These are phyloP conservation scores for Spathaspora girioi DNA, from an alignment of 805 yeast genomes.

Conservation along the genomic window DNA sequence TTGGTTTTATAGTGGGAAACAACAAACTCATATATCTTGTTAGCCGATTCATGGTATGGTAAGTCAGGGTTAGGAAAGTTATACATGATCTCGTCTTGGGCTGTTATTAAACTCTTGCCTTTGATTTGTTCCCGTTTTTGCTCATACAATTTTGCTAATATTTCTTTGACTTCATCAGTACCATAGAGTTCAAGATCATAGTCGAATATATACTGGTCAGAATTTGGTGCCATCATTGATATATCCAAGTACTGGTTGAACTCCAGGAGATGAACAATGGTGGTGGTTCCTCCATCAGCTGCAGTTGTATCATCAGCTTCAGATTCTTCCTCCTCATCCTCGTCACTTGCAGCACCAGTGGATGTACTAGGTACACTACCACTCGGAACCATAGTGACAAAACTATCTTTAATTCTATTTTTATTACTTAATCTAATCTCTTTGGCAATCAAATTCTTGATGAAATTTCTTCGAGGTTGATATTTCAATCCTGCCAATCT, in stretches of 20 bases:
- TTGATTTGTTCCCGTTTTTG: slow-evolving; percentile 18
- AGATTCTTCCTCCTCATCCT: slow-evolving; percentile 12
- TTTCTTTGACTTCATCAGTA: slow-evolving; percentile 21
- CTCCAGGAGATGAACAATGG: slow-evolving; percentile 31
- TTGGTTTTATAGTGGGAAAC: slow-evolving; percentile 39
- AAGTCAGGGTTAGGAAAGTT: slow-evolving; percentile 32
- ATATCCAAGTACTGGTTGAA: slow-evolving; percentile 37
- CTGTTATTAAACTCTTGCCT: slow-evolving; percentile 16
- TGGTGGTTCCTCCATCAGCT: neutral
- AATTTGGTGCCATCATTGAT: slow-evolving; percentile 25
- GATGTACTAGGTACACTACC: neutral
- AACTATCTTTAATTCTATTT: slow-evolving; percentile 64
- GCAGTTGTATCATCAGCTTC: slow-evolving; percentile 16
- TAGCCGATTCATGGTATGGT: slow-evolving; percentile 34
- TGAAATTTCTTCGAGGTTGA: slow-evolving; percentile 73
- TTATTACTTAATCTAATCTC: slow-evolving; percentile 82
- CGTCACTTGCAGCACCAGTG: slow-evolving; percentile 6
- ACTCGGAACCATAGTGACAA: slow-evolving; percentile 30
- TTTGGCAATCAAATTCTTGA: slow-evolving; percentile 75
- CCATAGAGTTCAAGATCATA: slow-evolving; percentile 38
- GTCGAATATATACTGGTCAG: slow-evolving; percentile 23
- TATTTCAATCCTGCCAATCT: slow-evolving; percentile 42
- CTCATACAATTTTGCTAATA: slow-evolving; percentile 22
- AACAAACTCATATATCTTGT: slow-evolving; percentile 38
- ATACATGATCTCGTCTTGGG: slow-evolving; percentile 38